Base-by-base conservation (phyloP, 257 asterid genomes). In the Jacaranda mimosifolia region DNA sequence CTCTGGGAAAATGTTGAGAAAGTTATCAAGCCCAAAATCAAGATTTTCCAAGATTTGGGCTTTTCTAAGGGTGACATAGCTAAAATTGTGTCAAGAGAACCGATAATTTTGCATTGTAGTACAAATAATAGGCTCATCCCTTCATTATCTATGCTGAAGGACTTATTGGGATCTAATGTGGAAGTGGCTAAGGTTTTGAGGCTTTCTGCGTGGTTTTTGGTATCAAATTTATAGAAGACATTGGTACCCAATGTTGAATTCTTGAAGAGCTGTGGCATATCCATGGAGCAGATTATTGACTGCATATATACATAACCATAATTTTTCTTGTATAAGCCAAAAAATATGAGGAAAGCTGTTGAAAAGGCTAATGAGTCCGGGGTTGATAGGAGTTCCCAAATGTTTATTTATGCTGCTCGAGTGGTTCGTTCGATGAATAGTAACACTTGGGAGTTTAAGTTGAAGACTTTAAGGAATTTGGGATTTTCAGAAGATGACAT, bases 171-270 rank as follows among this genome's bases (percentile, higher is more conserved):
- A n/a, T n/a, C n/a, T n/a, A n/a, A n/a, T n/a, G n/a, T n/a, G n/a
- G n/a, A n/a, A 12, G 76, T 83, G 45, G 82, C 75, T 36, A 80
- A 73, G 73, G 53, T 80, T n/a, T 38, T 82, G 4, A 78, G 9
- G 40, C 2, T n/a, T 6, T 66, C 73, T 26, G 83, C 81, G 7
- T 13, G 73, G 56, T 58, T 68, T 26, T 32, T 78, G 70, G 55
- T 12, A 26, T 11, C 7, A 8, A 79, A 87, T 64, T 62, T 87
- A 42, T 63, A 82, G 19, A 82, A 57, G 56, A 82, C 63, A 13
- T 4, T 85, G 63, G 6, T 87, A 1, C 80, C 89, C 1, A 84
- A 79, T 76, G 85, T 63, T 79, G 85, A 21, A 87, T 89, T 6
- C 57, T 87, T n/a, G n/a, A n/a, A n/a, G n/a, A n/a, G n/a, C n/a